Conservation (phyloP, 192 early-diverging fungal genomes). For the Thamnidium elegans region DNA sequence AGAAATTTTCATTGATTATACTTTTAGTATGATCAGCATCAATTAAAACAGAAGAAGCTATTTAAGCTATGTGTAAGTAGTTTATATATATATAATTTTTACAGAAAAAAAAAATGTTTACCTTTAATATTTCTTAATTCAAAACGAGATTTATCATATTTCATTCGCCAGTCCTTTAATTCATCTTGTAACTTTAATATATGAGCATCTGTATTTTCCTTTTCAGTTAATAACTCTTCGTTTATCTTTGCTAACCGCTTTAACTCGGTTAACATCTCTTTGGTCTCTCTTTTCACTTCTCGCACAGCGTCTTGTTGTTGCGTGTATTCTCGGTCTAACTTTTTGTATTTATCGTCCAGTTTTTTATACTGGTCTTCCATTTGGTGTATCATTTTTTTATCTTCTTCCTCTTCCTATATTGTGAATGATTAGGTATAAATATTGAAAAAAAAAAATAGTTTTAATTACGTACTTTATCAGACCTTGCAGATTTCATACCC, state of each 20-base stretch:
- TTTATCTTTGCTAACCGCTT: constrained; percentile 59
- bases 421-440: neutral
- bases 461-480: neutral
- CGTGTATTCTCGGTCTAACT: constrained; percentile 63
- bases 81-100: neutral
- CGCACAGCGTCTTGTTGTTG: constrained; percentile 73
- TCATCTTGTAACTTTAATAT: constrained; percentile 50
- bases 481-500: too few species aligned
- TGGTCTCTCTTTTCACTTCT: constrained; percentile 68
- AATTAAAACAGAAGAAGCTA: constrained; percentile 4
- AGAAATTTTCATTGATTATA: constrained; percentile 29
- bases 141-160: constrained; percentile 49
- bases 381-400: constrained; percentile 7
- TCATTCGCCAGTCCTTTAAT: constrained; percentile 38
- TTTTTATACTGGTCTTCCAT: constrained; percentile 28
- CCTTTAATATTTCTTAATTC: constrained; percentile 57
- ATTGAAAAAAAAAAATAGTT: too few species aligned
- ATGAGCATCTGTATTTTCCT: constrained; percentile 43
- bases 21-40: constrained; percentile 13
- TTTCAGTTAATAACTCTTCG: constrained; percentile 52
- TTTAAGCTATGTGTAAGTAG: neutral
- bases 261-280: constrained; percentile 68
- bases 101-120: constrained; percentile 14
- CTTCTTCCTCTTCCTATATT: neutral
- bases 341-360: constrained; percentile 45